These are phyloP conservation scores for Fabrea salina DNA, from an alignment of 169 alveolate species.

Conservation along the genomic window DNA sequence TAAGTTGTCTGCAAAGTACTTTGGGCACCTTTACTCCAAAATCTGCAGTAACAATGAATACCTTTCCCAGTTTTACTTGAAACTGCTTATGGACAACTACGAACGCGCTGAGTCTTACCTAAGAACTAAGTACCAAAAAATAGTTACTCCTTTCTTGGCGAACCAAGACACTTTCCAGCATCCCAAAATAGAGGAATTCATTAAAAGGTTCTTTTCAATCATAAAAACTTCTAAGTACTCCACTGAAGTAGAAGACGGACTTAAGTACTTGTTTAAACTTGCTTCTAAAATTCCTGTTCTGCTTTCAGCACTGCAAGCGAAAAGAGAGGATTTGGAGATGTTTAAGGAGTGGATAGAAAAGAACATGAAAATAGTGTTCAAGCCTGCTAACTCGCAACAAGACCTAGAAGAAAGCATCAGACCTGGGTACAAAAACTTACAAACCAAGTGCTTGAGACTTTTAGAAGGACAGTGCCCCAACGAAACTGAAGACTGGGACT, in stretches of 20 bases:
- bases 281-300: not conserved
- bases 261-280: not conserved
- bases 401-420: not conserved
- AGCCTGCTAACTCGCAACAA: not conserved
- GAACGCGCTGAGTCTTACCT: not conserved
- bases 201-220: not conserved
- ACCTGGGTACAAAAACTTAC: not conserved
- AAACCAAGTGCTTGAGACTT: not conserved
- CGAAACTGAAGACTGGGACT: not conserved
- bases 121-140: not conserved
- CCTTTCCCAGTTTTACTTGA: not conserved
- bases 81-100: not conserved
- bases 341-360: not conserved
- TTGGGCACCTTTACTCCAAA: constrained; percentile 4
- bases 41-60: not conserved
- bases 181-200: not conserved
- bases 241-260: not conserved
- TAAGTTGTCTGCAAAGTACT: not conserved
- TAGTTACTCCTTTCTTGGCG: not conserved
- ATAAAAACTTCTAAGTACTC: not conserved
- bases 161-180: not conserved
- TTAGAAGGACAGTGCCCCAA: not conserved
- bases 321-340: not conserved
- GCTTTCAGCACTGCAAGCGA: not conserved
- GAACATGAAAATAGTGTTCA: not conserved